Base-by-base conservation (phyloP, 768 basidiomycete species). In the Mycena belliarum region DNA sequence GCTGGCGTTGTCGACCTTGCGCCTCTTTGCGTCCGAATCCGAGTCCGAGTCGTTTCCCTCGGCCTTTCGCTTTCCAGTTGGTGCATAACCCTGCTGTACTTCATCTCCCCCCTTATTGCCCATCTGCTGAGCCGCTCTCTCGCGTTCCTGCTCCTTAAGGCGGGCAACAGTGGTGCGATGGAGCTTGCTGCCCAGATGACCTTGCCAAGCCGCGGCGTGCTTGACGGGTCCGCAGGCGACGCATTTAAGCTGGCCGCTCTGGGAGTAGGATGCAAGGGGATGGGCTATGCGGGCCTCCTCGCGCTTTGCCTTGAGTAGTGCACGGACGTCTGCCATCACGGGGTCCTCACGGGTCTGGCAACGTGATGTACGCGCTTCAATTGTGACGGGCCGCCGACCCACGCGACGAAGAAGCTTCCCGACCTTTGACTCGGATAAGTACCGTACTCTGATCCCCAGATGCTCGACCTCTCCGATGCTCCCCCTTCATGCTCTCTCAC, bases 161-260 rank as follows among this genome's bases (percentile, higher is more conserved):
- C 82, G 81, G 12, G 78, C 77, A 18, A 86, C 84, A 65, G 83
- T 86, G 38, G 78, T 85, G 32, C 91, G 84, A 68, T 94, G 91
- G 2, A 72, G 72, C 73, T 93, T 93, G 73, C 88, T 91, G 14
- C 87, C 91, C 20, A 94, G 69, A 72, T 94, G 91, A 21, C 91
- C 90, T 57, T 91, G 85, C 91, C 91, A 94, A n/a, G 88, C 88
- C 24, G 88, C 83, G 4, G 89, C 81, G 65, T 91, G 84, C 65
- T 92, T 93, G 55, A 94, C 78, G 20, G 75, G 79, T 2, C 78
- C 78, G 66, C 91, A 94, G 24, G 84, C 81, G 5, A 76, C 66
- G 64, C 91, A 94, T 55, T 84, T 82, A 26, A 94, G 76, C 66
- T 89, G 86, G 44, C 90, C 89, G 25, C 73, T 73, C 5, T 82